Base-by-base conservation (phyloP, 192 early-diverging fungal species). In the Helicostylum pulchrum region DNA sequence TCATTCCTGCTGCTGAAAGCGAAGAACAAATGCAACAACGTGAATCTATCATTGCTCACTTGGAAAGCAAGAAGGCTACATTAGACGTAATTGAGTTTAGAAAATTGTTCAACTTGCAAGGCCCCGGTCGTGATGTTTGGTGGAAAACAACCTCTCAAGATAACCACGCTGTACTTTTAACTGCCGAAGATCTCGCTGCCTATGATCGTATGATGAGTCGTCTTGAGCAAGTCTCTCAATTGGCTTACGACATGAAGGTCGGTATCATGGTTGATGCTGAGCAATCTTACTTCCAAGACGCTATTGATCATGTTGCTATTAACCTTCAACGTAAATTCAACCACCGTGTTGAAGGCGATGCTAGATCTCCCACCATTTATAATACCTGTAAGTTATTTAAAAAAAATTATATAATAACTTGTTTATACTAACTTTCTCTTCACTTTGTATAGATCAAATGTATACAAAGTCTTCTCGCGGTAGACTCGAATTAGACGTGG, bases 261-360 rank as follows among this genome's bases (percentile, higher is more conserved):
- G 80, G 88, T 9, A 68, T 95, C 26, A 88, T 95, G 82, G 77
- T 98, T 8, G 96, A 98, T 60, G 96, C 96, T 54, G 96, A 98
- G 73, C 92, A 94, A 75, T 81, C 88, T 11, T 93, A 95, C 76
- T 94, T 94, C 81, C 96, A 96, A 78, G 83, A 89, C 0, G 89
- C 91, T 36, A 92, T 98, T 73, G 93, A 98, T 52, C 85, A 87
- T 64, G 79, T 94, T 2, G 89, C 89, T 9, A 73, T 92, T 30
- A 77, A 79, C 15, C 72, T 98, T 44, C 83, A 84, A 75, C 69
- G 77, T 53, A 78, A 82, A 66, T 93, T 85, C 78, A 96, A 98
- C 78, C 61, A 66, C 26, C 62, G 61, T 15, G 39, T 19, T 31
- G 31, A 47, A 39, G 39, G 60, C 5, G 44, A 66, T 17, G 31